Evolutionary conservation across 169 alveolate genomes (phyloP).

Genomic region (Eimeria praecox): DNA sequence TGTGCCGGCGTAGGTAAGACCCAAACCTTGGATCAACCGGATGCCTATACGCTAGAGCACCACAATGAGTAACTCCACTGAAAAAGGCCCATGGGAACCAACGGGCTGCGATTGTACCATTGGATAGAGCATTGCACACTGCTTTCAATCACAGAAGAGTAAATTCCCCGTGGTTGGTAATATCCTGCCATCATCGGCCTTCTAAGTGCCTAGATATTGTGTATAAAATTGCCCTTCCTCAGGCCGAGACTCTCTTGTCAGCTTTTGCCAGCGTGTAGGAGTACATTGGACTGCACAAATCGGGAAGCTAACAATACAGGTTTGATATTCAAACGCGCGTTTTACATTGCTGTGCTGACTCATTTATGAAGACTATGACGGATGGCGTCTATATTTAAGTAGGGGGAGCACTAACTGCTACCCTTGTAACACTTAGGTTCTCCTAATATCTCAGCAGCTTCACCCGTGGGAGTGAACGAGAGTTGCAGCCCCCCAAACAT

Average conservation of each 20-base stretch:
- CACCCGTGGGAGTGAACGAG: neutral
- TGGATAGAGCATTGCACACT: neutral
- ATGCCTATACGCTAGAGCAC: neutral
- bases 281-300: neutral
- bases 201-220: neutral
- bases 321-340: neutral
- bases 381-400: neutral
- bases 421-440: neutral
- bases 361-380: neutral
- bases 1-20: neutral
- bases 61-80: neutral
- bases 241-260: neutral
- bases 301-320: neutral
- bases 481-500: neutral
- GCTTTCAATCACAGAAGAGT: neutral
- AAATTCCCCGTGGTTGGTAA: neutral
- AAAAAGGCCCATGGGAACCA: neutral
- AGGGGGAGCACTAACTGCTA: neutral
- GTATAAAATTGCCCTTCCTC: neutral
- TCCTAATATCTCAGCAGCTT: neutral
- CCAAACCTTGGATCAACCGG: neutral
- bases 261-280: neutral
- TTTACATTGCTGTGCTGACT: neutral
- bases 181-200: too few relatives aligned
- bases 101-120: neutral